phyloP scores from a whole-genome alignment of 108 stramenopile genomes.

The Cyclotella atomus region DNA sequence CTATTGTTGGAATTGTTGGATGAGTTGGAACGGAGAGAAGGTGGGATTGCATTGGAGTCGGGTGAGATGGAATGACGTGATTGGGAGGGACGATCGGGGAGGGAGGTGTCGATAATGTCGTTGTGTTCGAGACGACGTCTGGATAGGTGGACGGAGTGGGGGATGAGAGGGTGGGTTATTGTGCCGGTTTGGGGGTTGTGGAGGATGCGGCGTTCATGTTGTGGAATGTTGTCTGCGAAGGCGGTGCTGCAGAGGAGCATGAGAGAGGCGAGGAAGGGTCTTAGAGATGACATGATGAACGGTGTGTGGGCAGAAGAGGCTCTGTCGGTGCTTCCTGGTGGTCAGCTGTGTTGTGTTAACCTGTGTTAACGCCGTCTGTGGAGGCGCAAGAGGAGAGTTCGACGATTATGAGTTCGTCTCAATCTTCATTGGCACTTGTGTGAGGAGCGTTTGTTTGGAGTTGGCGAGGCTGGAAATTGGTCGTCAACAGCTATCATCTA shows the following conservation, averaged over 20 bases:
- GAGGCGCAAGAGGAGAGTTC: too few relatives aligned
- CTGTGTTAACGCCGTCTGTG: too few relatives aligned
- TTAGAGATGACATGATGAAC: too few relatives aligned
- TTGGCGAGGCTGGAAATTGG: too few relatives aligned
- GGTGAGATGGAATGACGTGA: slow-evolving; percentile 30
- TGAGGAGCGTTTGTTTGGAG: too few relatives aligned
- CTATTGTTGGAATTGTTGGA: too few relatives aligned
- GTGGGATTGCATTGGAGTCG: not conserved
- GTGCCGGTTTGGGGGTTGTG: slow-evolving; percentile 29
- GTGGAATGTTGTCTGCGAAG: not conserved
- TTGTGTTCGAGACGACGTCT: slow-evolving; percentile 38
- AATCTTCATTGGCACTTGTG: too few relatives aligned
- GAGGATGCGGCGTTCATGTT: slow-evolving; percentile 34
- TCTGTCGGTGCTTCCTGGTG: too few relatives aligned
- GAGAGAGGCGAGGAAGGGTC: not conserved
- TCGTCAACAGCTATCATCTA: too few relatives aligned
- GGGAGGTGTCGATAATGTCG: not conserved
- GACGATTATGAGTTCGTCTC: too few relatives aligned
- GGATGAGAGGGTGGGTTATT: slow-evolving; percentile 44
- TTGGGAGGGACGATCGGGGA: slow-evolving; percentile 34
- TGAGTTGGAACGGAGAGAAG: not conserved
- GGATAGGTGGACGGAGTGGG: slow-evolving; percentile 33
- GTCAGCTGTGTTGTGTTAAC: too few relatives aligned
- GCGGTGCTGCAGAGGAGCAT: not conserved
- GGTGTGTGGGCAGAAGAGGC: too few relatives aligned